Evolutionary conservation across 2,329 filamentous ascomycete genomes (phyloP), one percentile per base, ranked within the genome.

Genomic region (Colletotrichum sp.): DNA sequence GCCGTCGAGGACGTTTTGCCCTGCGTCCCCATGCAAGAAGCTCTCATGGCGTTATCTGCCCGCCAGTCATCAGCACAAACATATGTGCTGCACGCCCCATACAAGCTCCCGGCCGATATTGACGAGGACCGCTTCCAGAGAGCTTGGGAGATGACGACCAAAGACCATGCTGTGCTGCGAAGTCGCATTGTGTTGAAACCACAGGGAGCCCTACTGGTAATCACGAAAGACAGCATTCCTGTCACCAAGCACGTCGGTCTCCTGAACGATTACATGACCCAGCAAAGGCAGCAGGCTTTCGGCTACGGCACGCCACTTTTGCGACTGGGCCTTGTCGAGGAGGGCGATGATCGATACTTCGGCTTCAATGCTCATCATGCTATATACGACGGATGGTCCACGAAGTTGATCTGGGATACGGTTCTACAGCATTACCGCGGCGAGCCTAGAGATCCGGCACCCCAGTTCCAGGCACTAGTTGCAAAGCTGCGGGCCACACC

Each of bases 291-390:
- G 3, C 25, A 59, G n/a, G 6, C 61, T 9, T 66, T 72, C 7
- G 69, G 61, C 6, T 61, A 52, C n/a, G 73, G 69, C 8, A 30
- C 28, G 75, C 71, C 28, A 2, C 60, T 78, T 12, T 44, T 70
- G 32, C 71, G 74, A n/a, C 71, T 71, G n/a, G 70, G 67, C 2
- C 44, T 74, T 3, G 39, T 68, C 13, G 8, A 34, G 22, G 9
- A 68, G 34, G 28, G 60, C 2, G 4, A 25, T 9, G 59, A 71
- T n/a, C 27, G 32, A 5, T 72, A 72, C 60, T 78, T 80, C 27
- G 67, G 78, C 12, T 74, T 72, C 75, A 71, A 68, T 27, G 69
- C 74, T 11, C 79, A 80, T 34, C 79, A 80, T 27, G 74, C 78
- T 8, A 57, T 79, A 5, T 78, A 78, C 68, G 79, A 80, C 34